These are phyloP conservation scores for Penicillium vulpinum DNA, from an alignment of 2,329 filamentous ascomycete genomes.

Conservation along the genomic window DNA sequence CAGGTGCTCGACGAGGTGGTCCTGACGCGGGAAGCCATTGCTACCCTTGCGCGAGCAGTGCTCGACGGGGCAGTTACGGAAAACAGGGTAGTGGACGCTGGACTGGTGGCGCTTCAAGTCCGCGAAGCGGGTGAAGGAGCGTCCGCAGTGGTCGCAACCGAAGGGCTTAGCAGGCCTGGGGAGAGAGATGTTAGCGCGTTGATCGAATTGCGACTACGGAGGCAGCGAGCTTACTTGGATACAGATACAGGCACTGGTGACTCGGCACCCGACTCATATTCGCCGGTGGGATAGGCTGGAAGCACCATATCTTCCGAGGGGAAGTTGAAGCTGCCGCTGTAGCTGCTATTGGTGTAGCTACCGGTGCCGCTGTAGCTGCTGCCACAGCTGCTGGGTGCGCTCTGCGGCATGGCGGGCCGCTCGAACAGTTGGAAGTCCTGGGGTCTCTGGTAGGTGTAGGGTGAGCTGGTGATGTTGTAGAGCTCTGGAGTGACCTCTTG, in stretches of 20 bases:
- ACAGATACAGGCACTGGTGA: slow-evolving; percentile 20
- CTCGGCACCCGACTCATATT: slow-evolving; percentile 17
- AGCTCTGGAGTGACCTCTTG: slow-evolving; percentile 17
- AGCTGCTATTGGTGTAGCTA: too few species aligned
- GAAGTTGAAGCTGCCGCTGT: slow-evolving; percentile 17
- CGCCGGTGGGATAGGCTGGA: slow-evolving; percentile 15
- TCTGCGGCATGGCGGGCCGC: slow-evolving; percentile 25
- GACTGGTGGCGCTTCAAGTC: slow-evolving; percentile 53
- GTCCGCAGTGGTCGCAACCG: slow-evolving; percentile 35
- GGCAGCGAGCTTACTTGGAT: slow-evolving; percentile 27
- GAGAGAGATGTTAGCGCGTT: slow-evolving; percentile 3
- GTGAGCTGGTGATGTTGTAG: slow-evolving; percentile 24
- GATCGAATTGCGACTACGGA: not conserved
- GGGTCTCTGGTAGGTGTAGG: slow-evolving; percentile 18
- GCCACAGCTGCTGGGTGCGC: slow-evolving; percentile 25
- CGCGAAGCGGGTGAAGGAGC: slow-evolving; percentile 49
- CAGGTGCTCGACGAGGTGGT: slow-evolving; percentile 60
- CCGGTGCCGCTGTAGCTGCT: slow-evolving; percentile 19
- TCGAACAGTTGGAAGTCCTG: slow-evolving; percentile 23
- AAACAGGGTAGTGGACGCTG: slow-evolving; percentile 48
- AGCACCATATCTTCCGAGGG: slow-evolving; percentile 19
- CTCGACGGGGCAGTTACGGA: slow-evolving; percentile 46
- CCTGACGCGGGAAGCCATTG: slow-evolving; percentile 56
- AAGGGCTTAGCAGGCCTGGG: slow-evolving; percentile 35
- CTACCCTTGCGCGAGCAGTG: slow-evolving; percentile 49